Conservation (phyloP, 768 basidiomycete genomes). For the Sutorius australiensis region DNA sequence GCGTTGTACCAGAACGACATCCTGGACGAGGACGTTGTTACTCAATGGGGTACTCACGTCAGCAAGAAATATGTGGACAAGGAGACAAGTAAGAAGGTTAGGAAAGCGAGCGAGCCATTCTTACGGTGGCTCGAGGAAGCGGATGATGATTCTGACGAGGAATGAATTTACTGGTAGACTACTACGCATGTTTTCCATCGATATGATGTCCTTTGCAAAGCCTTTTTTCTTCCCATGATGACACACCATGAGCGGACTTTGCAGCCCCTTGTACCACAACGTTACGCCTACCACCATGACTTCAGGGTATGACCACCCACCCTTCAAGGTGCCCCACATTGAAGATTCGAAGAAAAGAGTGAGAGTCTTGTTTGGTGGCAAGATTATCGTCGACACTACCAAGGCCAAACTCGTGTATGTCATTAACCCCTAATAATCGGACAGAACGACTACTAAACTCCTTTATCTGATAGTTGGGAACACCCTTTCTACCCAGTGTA, state of each 20-base stretch:
- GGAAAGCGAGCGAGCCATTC: slow-evolving; percentile 94
- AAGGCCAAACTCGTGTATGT: slow-evolving; percentile 59
- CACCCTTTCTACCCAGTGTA: slow-evolving; percentile 50
- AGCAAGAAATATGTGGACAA: slow-evolving; percentile 96
- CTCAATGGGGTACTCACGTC: slow-evolving; percentile 93
- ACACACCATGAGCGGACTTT: no score
- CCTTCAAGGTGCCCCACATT: slow-evolving; percentile 42
- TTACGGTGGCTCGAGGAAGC: slow-evolving; percentile 94
- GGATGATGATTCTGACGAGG: slow-evolving; percentile 58
- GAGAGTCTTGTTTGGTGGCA: slow-evolving; percentile 49
- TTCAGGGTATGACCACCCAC: slow-evolving; percentile 19
- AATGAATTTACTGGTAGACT: slow-evolving; percentile 8
- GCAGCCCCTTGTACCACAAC: not conserved
- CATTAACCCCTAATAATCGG: not conserved
- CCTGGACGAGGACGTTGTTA: slow-evolving; percentile 86
- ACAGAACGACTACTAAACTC: not conserved
- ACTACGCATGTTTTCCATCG: not conserved
- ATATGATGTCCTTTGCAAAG: not conserved
- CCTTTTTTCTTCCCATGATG: not conserved
- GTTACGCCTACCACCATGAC: slow-evolving; percentile 10
- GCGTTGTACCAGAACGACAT: slow-evolving; percentile 88
- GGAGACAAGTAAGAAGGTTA: slow-evolving; percentile 91
- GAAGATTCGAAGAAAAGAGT: slow-evolving; percentile 50
- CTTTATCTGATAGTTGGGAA: slow-evolving; percentile 47
- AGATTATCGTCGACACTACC: slow-evolving; percentile 52